Percentiles rank a stretch among this genome's conserved stretches.
Evolutionary conservation across 129 eudicot genomes (phyloP).

Genomic region (Chrysanthemum lavandulifolium): DNA sequence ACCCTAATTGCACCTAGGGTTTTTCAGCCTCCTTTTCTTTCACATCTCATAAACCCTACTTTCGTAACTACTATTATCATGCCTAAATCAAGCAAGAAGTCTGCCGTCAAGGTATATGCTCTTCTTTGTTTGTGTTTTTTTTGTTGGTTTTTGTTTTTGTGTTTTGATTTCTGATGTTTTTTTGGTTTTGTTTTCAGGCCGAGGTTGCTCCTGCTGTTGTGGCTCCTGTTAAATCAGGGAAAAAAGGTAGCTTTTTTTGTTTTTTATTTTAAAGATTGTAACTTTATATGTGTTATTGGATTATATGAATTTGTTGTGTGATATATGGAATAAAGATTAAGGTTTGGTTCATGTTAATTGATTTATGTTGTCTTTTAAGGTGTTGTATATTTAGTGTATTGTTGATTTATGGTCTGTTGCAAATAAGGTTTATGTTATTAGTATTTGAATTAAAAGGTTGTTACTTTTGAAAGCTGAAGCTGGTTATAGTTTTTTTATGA

Average conservation of each 20-base stretch:
- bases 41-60: constrained; percentile 30
- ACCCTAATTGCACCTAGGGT: constrained; percentile 33
- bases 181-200: constrained; percentile 16
- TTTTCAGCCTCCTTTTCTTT: constrained; percentile 13
- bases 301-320: background rate
- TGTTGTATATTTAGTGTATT: no score
- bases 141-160: background rate
- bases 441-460: no score
- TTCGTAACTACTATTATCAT: constrained; percentile 2
- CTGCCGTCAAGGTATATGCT: constrained; percentile 44
- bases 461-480: no score
- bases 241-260: constrained; percentile 22
- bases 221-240: constrained; percentile 13
- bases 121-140: background rate
- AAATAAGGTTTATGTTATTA: no score
- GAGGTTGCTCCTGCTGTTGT: constrained; percentile 18
- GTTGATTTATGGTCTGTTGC: no score
- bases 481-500: no score
- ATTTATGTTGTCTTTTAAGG: background rate
- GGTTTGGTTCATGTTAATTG: background rate
- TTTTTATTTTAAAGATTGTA: background rate
- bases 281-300: background rate
- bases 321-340: no score
- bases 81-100: constrained; percentile 58
- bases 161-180: background rate